Evolutionary conservation across 805 yeast genomes (phyloP), one percentile per base, ranked within the genome.

Genomic region (Metschnikowia gelsemii): DNA sequence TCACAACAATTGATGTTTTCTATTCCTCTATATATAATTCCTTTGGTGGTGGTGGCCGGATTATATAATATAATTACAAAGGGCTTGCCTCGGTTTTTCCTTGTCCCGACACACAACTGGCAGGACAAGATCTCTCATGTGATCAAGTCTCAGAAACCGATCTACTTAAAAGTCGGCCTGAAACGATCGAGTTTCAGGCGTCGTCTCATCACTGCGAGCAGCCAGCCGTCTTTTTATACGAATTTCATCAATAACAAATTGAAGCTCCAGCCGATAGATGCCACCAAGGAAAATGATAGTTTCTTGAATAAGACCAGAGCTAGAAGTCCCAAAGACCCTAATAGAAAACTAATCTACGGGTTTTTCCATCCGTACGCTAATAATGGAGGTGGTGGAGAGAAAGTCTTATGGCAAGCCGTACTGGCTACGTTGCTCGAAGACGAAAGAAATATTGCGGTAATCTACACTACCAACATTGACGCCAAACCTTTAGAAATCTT

Each of bases 341-440:
- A 50, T 12, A 57, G 86, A 20, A 60, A 56, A 29, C 51, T 72
- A 8, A 61, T 87, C 8, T 83, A 70, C 58, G 99, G 98, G 5
- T 90, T 85, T 56, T 89, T 93, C 68, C 99, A 93, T 64, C 99
- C 99, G 0, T 86, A 83, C 54, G 89, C 96, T 49, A 87, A 86
- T 59, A 95, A 96, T 28, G 96, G 95, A 33, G 99, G 99, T 14
- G 99, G 99, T 22, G 99, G 99, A 18, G 99, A 93, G 59, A 78
- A 91, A 42, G 99, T 93, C 0, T 68, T 93, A 29, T 93, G 99
- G 99, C 89, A 87, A 41, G 96, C 96, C 0, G 87, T 91, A 5
- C 75, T 78, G 51, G 73, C 82, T 23, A 85, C 96, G 0, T 66
- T 90, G 45, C 50, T 61, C 8, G 63, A 68, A 17, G 70, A 73